Evolutionary conservation across 2,329 filamentous ascomycete genomes (phyloP), one percentile per base, ranked within the genome.

Genomic region (Arthrinium phaeospermum): DNA sequence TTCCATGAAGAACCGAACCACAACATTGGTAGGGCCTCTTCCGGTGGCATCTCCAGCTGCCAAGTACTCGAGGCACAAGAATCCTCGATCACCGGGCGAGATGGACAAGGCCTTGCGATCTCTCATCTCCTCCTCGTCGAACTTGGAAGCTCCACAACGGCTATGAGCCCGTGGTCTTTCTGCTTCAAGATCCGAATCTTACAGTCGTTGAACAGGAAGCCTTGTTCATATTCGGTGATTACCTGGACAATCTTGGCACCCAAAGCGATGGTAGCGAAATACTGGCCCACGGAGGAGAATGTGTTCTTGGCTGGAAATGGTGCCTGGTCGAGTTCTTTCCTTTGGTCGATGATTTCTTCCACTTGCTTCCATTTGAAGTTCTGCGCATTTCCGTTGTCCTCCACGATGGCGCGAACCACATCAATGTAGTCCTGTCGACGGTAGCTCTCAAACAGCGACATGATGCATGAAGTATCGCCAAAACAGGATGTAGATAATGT

Each of bases 201-300:
- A 22, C 16, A 37, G 34, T 37, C 19, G 7, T 34, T 12, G 16
- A 67, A 67, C 12, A 22, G 2, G 16, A 44, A 67, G 8, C n/a
- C 22, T 24, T 67, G 61, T 19, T 67, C 61, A 37, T 67, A 41
- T 6, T 67, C 34, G 8, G 34, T n/a, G 16, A 44, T 67, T 10
- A 10, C 6, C n/a, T 67, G 61, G 14, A n/a, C 61, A 41, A 67
- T 67, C n/a, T 67, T 67, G 30, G 61, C 61, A 14, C 61, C 61
- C 41, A 67, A n/a, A 19, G 34, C 19, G 10, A 37, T 67, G 7
- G 61, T 44, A 12, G 61, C 61, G 34, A 67, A 10, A 44, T 67
- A 67, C 5, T 67, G 24, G 14, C 1, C 19, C n/a, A 10, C 30
- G 34, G 34, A 41, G 14, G 27, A 67, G 16, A 67, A 67, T 10